Evolutionary conservation across 202 grass and related monocot genomes (phyloP).

Genomic region (Hordeum pubiflorum): DNA sequence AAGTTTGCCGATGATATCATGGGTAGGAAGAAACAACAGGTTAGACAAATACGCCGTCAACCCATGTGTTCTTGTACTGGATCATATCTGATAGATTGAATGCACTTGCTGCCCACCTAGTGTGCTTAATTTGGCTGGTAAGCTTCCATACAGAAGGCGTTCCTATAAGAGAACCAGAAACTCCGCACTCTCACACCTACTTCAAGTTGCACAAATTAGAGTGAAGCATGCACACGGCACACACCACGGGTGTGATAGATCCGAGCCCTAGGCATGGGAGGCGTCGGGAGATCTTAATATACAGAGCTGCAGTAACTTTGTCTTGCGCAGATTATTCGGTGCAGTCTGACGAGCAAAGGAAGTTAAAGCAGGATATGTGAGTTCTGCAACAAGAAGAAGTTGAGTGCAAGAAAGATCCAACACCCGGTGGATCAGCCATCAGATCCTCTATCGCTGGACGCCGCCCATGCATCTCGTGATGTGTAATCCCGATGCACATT

Average conservation of each 20-base stretch:
- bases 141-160: not conserved
- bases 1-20: not conserved
- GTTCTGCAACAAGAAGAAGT: not conserved
- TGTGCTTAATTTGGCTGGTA: not conserved
- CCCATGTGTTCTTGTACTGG: not conserved
- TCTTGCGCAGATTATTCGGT: not conserved
- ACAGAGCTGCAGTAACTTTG: rapidly evolving
- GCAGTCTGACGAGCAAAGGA: no score
- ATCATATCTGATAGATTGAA: not conserved
- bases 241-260: no score
- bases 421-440: no score
- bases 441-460: no score
- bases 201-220: not conserved
- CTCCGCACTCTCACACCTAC: not conserved
- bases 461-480: no score
- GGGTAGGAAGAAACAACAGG: not conserved
- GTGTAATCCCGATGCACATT: no score
- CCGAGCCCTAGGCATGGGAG: not conserved
- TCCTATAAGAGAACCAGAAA: not conserved
- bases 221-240: not conserved
- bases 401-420: no score
- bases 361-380: not conserved
- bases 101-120: not conserved
- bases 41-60: not conserved
- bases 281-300: not conserved